Conservation (phyloP, 192 early-diverging fungal genomes). For the Dissophora ornata region DNA sequence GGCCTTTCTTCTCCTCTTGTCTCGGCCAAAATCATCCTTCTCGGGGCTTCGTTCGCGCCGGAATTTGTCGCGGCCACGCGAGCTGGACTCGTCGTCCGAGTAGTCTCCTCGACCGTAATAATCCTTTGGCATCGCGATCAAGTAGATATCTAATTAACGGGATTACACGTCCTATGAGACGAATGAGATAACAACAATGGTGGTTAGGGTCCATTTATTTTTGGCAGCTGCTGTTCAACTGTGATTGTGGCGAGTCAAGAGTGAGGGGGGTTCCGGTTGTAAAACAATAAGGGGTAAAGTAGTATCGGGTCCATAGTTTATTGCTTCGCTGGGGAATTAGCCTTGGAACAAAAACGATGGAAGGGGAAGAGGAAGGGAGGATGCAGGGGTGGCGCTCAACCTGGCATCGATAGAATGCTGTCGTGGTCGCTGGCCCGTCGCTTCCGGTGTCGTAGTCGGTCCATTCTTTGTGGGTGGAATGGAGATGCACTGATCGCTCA, state of each 20-base stretch:
- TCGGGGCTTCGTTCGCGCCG: constrained; percentile 50
- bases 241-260: too few relatives aligned
- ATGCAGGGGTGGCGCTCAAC: too few relatives aligned
- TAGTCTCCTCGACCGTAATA: constrained; percentile 52
- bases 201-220: background rate
- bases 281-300: constrained; percentile 3
- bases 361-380: background rate
- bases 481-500: too few relatives aligned
- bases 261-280: too few relatives aligned
- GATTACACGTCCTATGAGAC: background rate
- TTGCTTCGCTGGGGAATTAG: too few relatives aligned
- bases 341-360: background rate
- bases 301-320: too few relatives aligned
- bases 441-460: too few relatives aligned
- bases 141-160: background rate
- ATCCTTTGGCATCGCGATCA: constrained; percentile 52
- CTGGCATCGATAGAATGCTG: too few relatives aligned
- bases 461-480: too few relatives aligned
- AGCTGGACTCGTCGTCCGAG: constrained; percentile 48
- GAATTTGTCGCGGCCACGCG: constrained; percentile 51
- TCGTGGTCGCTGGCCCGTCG: too few relatives aligned
- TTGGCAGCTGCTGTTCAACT: too few relatives aligned
- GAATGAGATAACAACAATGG: background rate
- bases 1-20: constrained; percentile 51
- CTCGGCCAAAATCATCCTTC: constrained; percentile 54